phyloP scores from a whole-genome alignment of 2,329 filamentous ascomycete species.

The Aspergillus carbonarius region DNA sequence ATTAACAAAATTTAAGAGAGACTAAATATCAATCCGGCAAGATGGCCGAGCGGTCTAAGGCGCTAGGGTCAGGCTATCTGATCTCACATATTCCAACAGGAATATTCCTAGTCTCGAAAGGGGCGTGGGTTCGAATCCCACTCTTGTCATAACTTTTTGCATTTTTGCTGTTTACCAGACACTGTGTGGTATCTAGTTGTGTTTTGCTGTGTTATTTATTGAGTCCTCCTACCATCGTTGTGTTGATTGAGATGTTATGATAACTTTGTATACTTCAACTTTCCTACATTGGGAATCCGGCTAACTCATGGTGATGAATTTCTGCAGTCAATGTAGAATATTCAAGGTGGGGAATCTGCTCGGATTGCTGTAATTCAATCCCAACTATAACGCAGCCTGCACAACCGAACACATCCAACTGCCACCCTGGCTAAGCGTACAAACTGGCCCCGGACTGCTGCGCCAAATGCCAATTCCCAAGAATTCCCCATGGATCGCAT shows the following conservation, averaged over 20 bases:
- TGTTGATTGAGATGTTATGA: no score
- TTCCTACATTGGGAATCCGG: no score
- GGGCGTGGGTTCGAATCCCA: not conserved
- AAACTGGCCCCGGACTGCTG: conserved; percentile 22
- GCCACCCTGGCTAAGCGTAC: conserved; percentile 18
- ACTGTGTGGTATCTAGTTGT: no score
- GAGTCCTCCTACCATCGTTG: no score
- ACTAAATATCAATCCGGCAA: not conserved
- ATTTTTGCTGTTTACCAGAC: no score
- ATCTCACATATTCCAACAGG: not conserved
- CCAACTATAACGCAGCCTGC: conserved; percentile 15
- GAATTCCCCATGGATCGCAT: conserved; percentile 24
- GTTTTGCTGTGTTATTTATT: no score
- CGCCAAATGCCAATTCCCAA: conserved; percentile 28
- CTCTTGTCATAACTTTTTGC: not conserved
- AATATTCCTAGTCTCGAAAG: not conserved
- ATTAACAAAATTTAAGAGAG: no score
- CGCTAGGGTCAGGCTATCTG: not conserved
- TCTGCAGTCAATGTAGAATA: no score
- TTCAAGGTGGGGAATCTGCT: no score
- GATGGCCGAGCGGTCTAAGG: not conserved
- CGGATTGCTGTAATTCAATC: no score
- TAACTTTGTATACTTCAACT: no score
- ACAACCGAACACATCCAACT: conserved; percentile 21
- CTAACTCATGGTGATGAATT: no score